Conservation (phyloP, 2,329 filamentous ascomycete species). For the Fusarium sulawesiense region DNA sequence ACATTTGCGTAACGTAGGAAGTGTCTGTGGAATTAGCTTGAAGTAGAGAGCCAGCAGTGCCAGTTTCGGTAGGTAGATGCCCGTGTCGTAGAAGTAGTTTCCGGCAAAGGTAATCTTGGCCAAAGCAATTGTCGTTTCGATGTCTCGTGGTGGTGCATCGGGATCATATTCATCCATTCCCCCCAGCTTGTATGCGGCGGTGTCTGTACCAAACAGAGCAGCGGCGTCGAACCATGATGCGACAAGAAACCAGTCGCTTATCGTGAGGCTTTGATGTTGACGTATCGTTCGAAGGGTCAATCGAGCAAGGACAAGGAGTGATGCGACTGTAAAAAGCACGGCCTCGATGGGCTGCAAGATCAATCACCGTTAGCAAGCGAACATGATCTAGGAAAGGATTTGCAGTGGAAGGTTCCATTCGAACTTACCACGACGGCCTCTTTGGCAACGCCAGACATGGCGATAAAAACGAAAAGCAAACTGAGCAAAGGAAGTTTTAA, state of each 20-base stretch:
- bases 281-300: slow-evolving; percentile 42
- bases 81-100: slow-evolving; percentile 50
- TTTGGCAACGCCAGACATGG: slow-evolving; percentile 33
- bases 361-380: slow-evolving; percentile 17
- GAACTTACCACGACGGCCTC: slow-evolving; percentile 35
- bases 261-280: slow-evolving; percentile 44
- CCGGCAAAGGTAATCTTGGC: slow-evolving; percentile 48
- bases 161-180: slow-evolving; percentile 46
- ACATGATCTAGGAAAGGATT: neutral
- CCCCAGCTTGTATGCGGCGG: slow-evolving; percentile 44
- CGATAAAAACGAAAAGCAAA: neutral
- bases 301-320: slow-evolving; percentile 39
- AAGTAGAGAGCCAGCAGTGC: slow-evolving; percentile 47
- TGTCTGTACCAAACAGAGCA: slow-evolving; percentile 45
- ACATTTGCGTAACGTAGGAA: slow-evolving; percentile 41
- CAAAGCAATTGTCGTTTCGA: slow-evolving; percentile 33
- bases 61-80: slow-evolving; percentile 47
- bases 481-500: neutral
- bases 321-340: slow-evolving; percentile 40
- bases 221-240: slow-evolving; percentile 43
- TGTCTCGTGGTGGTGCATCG: slow-evolving; percentile 12
- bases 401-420: neutral
- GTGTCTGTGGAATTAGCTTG: slow-evolving; percentile 43
- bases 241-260: slow-evolving; percentile 47
- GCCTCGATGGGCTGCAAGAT: slow-evolving; percentile 46